Conservation (phyloP, 768 basidiomycete species). For the Epithele typhae region DNA sequence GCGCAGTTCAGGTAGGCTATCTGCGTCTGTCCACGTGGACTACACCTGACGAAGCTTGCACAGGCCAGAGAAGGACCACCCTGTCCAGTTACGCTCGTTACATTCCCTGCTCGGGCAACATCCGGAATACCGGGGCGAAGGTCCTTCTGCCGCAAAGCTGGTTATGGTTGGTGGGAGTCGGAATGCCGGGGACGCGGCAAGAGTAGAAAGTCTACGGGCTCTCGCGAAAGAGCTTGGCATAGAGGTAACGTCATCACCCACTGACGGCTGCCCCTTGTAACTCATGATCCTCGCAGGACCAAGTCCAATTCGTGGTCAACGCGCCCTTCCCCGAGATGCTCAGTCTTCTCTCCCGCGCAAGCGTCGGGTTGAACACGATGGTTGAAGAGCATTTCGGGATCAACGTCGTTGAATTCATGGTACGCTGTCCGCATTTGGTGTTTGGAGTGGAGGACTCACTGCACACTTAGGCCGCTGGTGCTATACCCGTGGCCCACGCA, state of each 20-base stretch:
- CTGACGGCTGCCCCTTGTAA: slow-evolving; percentile 1
- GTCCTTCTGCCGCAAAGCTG: slow-evolving; percentile 42
- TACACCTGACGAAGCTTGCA: not conserved
- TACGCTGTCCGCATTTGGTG: slow-evolving; percentile 28
- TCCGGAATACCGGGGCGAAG: slow-evolving; percentile 47
- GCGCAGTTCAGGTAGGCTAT: slow-evolving; percentile 85
- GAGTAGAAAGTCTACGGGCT: slow-evolving; percentile 56
- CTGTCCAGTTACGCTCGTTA: slow-evolving; percentile 72
- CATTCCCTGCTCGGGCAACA: slow-evolving; percentile 49
- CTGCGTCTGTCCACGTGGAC: not conserved
- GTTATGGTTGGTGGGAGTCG: slow-evolving; percentile 83
- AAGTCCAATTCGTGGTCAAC: slow-evolving; percentile 79
- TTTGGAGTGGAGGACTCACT: not conserved
- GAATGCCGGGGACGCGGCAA: slow-evolving; percentile 66
- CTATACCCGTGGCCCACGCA: slow-evolving; percentile 88
- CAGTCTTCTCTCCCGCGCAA: slow-evolving; percentile 65
- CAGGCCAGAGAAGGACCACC: slow-evolving; percentile 88
- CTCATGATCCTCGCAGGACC: slow-evolving; percentile 37
- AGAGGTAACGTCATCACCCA: slow-evolving; percentile 39
- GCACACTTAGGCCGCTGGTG: slow-evolving; percentile 74
- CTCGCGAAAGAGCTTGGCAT: slow-evolving; percentile 63
- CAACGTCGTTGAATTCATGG: slow-evolving; percentile 97
- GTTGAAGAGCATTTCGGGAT: slow-evolving; percentile 98
- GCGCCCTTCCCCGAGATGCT: slow-evolving; percentile 72
- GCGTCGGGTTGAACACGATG: slow-evolving; percentile 93